A percentile compares a stretch with the other conserved stretches of the same genome.
Evolutionary conservation across 139 green algal species (phyloP).

Genomic region (Volvox reticuliferus): DNA sequence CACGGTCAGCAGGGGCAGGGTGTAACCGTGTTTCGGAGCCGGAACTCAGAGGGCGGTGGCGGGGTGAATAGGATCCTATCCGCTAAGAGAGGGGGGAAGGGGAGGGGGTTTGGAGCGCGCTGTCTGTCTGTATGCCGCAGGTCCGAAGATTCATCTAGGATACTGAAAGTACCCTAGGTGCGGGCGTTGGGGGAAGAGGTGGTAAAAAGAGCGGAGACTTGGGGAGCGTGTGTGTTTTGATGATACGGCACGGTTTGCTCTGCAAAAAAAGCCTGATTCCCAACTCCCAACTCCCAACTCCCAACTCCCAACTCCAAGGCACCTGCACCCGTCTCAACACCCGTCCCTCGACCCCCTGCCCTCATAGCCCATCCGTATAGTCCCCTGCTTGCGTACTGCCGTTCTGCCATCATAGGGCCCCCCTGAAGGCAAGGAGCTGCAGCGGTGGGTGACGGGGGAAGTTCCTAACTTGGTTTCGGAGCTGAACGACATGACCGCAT

Average conservation of each 20-base stretch:
- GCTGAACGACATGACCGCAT: background rate
- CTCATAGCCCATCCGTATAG: background rate
- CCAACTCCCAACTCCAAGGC: background rate
- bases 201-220: too few species aligned
- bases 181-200: too few species aligned
- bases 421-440: conserved; percentile 54
- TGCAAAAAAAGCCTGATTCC: too few species aligned
- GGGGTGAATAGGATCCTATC: background rate
- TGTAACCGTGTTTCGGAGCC: background rate
- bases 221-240: too few species aligned
- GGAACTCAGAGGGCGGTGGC: background rate
- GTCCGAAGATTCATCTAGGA: too few species aligned
- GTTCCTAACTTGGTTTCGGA: conserved; percentile 20
- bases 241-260: too few species aligned
- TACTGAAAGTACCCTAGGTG: too few species aligned
- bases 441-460: conserved; percentile 47
- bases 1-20: background rate
- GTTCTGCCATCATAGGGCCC: conserved; percentile 1
- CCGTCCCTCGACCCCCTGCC: background rate
- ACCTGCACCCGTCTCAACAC: background rate
- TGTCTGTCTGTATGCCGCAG: too few species aligned
- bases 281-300: background rate
- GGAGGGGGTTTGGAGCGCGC: too few species aligned
- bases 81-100: too few species aligned
- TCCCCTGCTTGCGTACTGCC: background rate